Evolutionary conservation across 2,329 filamentous ascomycete genomes (phyloP).

Genomic region (Trichothecium roseum): DNA sequence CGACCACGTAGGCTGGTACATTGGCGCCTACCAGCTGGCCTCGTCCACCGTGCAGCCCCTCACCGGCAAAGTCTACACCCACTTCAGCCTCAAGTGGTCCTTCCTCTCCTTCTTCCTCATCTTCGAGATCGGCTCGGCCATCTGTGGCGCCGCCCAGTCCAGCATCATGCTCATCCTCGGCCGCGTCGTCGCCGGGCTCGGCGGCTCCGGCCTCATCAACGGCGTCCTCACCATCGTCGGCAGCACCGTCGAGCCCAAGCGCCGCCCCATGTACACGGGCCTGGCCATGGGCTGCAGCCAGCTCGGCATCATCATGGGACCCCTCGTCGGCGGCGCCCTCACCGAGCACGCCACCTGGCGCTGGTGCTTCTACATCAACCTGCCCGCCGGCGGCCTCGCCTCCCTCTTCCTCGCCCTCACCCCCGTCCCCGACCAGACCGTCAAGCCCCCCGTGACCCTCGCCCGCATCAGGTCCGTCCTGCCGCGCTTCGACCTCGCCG

Average conservation of each 20-base stretch:
- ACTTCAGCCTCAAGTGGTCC: slow-evolving; percentile 20
- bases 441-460: slow-evolving; percentile 16
- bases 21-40: slow-evolving; percentile 33
- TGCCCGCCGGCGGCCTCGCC: slow-evolving; percentile 25
- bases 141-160: slow-evolving; percentile 10
- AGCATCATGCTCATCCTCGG: slow-evolving; percentile 12
- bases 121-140: slow-evolving; percentile 10
- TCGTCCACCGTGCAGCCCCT: slow-evolving; percentile 37
- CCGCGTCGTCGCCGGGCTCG: slow-evolving; percentile 10
- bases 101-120: slow-evolving; percentile 9
- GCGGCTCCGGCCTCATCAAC: slow-evolving; percentile 9
- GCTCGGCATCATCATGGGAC: slow-evolving; percentile 14
- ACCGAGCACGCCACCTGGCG: slow-evolving; percentile 15
- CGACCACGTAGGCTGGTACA: slow-evolving; percentile 43
- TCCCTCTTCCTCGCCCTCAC: slow-evolving; percentile 18
- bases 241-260: slow-evolving; percentile 8
- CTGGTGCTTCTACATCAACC: slow-evolving; percentile 34
- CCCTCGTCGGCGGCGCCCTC: slow-evolving; percentile 16
- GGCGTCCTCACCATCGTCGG: slow-evolving; percentile 10
- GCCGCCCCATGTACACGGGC: slow-evolving; percentile 7
- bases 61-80: slow-evolving; percentile 35
- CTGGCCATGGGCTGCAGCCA: slow-evolving; percentile 14
- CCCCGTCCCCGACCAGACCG: slow-evolving; percentile 23
- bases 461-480: slow-evolving; percentile 13
- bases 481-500: slow-evolving; percentile 26